These are phyloP conservation scores for Phytophthora cryptogea DNA, from an alignment of 352 stramenopile genomes.

Conservation along the genomic window DNA sequence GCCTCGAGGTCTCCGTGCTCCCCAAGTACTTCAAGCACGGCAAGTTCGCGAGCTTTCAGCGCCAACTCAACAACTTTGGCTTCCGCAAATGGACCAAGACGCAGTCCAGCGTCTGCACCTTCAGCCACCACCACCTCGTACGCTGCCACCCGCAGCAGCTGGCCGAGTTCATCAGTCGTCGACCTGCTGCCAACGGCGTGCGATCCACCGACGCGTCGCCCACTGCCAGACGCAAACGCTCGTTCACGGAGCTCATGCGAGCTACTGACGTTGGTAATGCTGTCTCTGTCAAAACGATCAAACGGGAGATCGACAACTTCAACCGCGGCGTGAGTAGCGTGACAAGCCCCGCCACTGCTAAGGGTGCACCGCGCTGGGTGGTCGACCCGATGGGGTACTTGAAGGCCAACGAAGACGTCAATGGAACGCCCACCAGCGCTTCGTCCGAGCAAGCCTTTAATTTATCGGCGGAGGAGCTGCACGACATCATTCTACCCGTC, in stretches of 20 bases:
- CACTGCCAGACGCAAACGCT: constrained; percentile 22
- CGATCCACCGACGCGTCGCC: constrained; percentile 16
- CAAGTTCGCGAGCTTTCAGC: constrained; percentile 92
- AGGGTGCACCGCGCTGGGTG: constrained; percentile 20
- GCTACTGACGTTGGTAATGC: constrained; percentile 7
- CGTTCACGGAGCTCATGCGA: constrained; percentile 32
- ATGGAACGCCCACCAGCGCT: constrained; percentile 25
- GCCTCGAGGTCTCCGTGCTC: constrained; percentile 75
- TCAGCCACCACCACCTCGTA: constrained; percentile 73
- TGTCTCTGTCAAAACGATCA: constrained; percentile 23
- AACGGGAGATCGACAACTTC: constrained; percentile 25
- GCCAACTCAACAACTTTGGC: constrained; percentile 94
- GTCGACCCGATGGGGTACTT: constrained; percentile 34
- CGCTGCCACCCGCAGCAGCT: constrained; percentile 65
- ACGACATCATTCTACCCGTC: constrained; percentile 36
- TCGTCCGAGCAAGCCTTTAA: constrained; percentile 35
- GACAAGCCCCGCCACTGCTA: constrained; percentile 4
- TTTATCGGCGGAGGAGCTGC: constrained; percentile 38
- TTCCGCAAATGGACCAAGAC: constrained; percentile 91
- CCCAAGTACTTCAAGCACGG: constrained; percentile 95
- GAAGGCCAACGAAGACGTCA: constrained; percentile 17
- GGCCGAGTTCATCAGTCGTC: constrained; percentile 50
- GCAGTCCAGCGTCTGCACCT: constrained; percentile 77
- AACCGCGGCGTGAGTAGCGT: constrained; percentile 1
- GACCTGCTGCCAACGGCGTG: constrained; percentile 17